Evolutionary conservation across 176 grass and related monocot genomes (phyloP), one percentile per base, ranked within the genome.

Genomic region (Zea luxurians): DNA sequence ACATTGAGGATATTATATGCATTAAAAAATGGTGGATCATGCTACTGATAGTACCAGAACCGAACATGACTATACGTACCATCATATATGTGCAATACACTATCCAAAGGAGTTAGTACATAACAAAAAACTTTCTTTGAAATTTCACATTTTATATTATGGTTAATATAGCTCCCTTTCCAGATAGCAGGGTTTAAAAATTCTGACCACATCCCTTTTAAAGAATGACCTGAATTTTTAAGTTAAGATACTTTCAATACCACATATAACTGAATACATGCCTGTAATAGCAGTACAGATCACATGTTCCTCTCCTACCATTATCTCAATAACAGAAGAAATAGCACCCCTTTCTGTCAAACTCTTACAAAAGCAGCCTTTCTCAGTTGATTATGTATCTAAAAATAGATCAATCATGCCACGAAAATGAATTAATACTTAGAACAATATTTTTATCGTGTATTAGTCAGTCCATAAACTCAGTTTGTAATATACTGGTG

Each of bases 241-340:
- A 75, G n/a, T 13, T 50, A 61, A 44, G 43, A 45, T 69, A 61
- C 20, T 54, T 37, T 85, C 66, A 13, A 60, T 50, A 34, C 18
- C 42, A 61, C 35, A 68, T 4, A 83, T 70, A 83, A 70, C 10
- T 61, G 8, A 80, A 36, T 18, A 17, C 63, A 72, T 57, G 21
- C 18, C n/a, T 75, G 10, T 61, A 4, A 50, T 55, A 64, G 45
- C 45, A 21, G 60, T 73, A 65, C 42, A 53, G 42, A 15, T 45
- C 45, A 16, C 61, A 18, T 66, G 10, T 40, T 34, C 68, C 52
- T 34, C 27, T 13, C 35, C 48, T 38, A 48, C 0, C 8, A 37
- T 35, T 71, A 59, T 37, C 35, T 59, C 42, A 48, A 80, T 68
- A 53, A 12, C 18, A 70, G 5, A 63, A 79, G 15, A 73, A 78